These are phyloP conservation scores for Cutaneotrichosporon dermatis DNA, from an alignment of 1,284 basidiomycete species.

Conservation along the genomic window DNA sequence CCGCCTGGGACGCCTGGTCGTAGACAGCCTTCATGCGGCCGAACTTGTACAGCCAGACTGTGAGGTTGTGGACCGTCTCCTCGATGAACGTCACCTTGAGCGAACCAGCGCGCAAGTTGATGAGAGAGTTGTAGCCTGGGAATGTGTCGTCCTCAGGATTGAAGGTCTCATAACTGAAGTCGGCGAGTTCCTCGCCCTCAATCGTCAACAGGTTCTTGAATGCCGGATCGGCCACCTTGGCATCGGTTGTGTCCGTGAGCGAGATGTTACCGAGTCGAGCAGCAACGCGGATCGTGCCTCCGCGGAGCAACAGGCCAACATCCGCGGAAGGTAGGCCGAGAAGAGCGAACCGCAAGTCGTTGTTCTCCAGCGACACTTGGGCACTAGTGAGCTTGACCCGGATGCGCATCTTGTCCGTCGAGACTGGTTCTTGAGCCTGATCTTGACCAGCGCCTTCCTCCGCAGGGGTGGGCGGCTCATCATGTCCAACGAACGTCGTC, in stretches of 20 bases:
- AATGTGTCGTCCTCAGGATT: slow-evolving; percentile 60
- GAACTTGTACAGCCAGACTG: slow-evolving; percentile 79
- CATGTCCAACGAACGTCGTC: slow-evolving; percentile 78
- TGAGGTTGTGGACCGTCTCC: slow-evolving; percentile 77
- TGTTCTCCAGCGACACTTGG: slow-evolving; percentile 83
- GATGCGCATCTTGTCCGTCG: slow-evolving; percentile 69
- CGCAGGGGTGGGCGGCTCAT: slow-evolving; percentile 19
- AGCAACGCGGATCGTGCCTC: slow-evolving; percentile 71
- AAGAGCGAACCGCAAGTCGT: slow-evolving; percentile 69
- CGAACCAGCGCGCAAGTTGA: slow-evolving; percentile 84
- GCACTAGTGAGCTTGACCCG: slow-evolving; percentile 82
- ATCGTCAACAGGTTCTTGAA: slow-evolving; percentile 91
- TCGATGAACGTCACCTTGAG: slow-evolving; percentile 87
- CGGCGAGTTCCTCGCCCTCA: slow-evolving; percentile 90
- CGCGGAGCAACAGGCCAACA: slow-evolving; percentile 71
- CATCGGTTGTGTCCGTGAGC: slow-evolving; percentile 72
- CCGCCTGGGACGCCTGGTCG: slow-evolving; percentile 85
- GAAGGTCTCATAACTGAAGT: slow-evolving; percentile 92
- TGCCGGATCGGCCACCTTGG: slow-evolving; percentile 55
- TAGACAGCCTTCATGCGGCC: slow-evolving; percentile 89
- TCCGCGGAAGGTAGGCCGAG: slow-evolving; percentile 88
- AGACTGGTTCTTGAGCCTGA: not conserved
- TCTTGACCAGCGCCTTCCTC: slow-evolving; percentile 1
- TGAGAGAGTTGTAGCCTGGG: slow-evolving; percentile 77
- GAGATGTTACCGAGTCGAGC: slow-evolving; percentile 83